Evolutionary conservation across 1,284 basidiomycete species (phyloP).

Genomic region (Malassezia cuniculi): DNA sequence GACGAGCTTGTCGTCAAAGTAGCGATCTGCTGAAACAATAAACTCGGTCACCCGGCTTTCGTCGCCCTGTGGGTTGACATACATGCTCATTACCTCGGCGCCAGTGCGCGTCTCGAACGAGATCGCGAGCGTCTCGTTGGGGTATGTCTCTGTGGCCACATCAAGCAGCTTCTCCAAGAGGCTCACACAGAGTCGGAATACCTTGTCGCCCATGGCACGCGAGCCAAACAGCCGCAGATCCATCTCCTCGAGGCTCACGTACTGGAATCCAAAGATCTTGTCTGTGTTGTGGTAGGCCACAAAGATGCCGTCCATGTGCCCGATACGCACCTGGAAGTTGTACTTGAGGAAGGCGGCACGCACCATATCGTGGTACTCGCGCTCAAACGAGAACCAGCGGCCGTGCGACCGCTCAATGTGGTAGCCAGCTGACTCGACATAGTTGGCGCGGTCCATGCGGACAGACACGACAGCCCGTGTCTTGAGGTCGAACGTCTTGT

Average conservation of each 20-base stretch:
- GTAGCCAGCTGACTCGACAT: constrained; percentile 49
- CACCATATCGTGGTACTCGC: constrained; percentile 57
- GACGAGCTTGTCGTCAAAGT: constrained; percentile 27
- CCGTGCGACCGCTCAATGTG: constrained; percentile 36
- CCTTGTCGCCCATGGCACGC: constrained; percentile 54
- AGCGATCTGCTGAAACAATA: constrained; percentile 35
- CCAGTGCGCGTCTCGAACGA: constrained; percentile 25
- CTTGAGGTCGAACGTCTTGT: constrained; percentile 88
- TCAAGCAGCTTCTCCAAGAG: constrained; percentile 61
- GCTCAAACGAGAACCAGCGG: constrained; percentile 41
- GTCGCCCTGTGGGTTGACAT: constrained; percentile 21
- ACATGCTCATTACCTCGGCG: constrained; percentile 19
- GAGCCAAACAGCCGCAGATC: constrained; percentile 66
- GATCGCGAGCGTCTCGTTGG: constrained; percentile 43
- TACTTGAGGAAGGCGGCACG: constrained; percentile 91
- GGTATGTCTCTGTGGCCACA: constrained; percentile 56
- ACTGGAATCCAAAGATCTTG: constrained; percentile 85
- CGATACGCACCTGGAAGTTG: constrained; percentile 86
- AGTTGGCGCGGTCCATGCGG: constrained; percentile 73
- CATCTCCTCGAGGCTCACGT: constrained; percentile 75
- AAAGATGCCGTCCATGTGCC: constrained; percentile 91
- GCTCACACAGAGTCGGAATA: constrained; percentile 64
- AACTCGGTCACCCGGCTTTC: constrained; percentile 21
- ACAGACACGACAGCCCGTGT: constrained; percentile 76
- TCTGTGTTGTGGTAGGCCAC: constrained; percentile 88